Evolutionary conservation across 192 early-diverging fungal genomes (phyloP).

Genomic region (Linnemannia exigua): DNA sequence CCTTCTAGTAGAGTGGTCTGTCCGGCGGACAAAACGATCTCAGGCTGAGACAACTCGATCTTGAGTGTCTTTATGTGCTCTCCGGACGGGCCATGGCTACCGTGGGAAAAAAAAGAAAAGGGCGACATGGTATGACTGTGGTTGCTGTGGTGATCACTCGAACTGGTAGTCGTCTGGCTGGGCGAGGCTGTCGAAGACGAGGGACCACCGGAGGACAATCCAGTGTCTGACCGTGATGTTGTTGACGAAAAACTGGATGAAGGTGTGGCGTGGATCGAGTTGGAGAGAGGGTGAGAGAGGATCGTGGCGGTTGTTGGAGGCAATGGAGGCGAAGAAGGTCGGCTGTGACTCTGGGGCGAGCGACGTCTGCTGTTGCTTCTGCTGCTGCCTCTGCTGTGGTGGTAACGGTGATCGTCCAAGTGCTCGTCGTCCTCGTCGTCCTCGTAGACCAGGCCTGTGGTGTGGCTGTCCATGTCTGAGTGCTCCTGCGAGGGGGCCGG

Average conservation of each 20-base stretch:
- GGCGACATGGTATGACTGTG: conserved; percentile 27
- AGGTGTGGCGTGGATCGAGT: background rate
- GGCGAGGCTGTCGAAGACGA: background rate
- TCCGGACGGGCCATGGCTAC: background rate
- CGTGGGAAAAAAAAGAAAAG: conserved; percentile 42
- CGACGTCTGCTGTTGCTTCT: background rate
- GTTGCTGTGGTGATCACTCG: background rate
- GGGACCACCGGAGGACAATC: conserved; percentile 5
- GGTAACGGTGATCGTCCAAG: background rate
- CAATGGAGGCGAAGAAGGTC: background rate
- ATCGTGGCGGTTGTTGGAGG: conserved; percentile 11
- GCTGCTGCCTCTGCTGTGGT: too few species aligned
- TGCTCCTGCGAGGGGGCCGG: conserved; percentile 44
- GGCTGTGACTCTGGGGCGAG: background rate
- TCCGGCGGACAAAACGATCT: conserved; percentile 30
- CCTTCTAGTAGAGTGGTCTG: conserved; percentile 22
- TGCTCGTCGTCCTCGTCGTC: conserved; percentile 1
- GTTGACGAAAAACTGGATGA: background rate
- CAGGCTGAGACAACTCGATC: conserved; percentile 34
- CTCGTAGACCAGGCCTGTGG: conserved; percentile 10
- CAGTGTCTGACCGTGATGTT: background rate
- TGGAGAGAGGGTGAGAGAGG: background rate
- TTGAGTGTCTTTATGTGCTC: conserved; percentile 29
- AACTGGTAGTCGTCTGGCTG: background rate
- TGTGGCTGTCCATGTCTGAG: conserved; percentile 34